Conservation (phyloP, 2,329 filamentous ascomycete genomes). For the Harringtonia lauricola region DNA sequence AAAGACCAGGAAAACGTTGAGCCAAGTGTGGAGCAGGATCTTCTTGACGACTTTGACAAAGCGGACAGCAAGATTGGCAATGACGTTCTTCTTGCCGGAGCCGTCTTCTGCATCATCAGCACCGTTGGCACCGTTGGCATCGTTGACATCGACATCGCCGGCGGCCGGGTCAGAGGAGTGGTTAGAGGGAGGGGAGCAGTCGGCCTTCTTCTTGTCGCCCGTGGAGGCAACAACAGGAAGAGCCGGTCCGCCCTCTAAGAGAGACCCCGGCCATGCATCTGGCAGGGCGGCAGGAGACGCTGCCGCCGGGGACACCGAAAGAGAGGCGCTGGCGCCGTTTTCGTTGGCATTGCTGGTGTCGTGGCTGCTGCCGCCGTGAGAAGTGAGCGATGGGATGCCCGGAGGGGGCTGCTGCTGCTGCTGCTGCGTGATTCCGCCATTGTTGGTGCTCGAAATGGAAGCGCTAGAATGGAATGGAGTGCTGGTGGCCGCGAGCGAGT, state of each 20-base stretch:
- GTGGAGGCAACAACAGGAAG: neutral
- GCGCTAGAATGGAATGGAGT: conserved; percentile 26
- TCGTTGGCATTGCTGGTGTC: neutral
- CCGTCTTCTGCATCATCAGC: conserved; percentile 9
- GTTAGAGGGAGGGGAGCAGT: neutral
- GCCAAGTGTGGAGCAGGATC: conserved; percentile 61
- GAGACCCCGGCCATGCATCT: conserved; percentile 43
- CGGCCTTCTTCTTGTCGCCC: neutral
- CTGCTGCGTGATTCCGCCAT: neutral
- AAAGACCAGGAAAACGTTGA: conserved; percentile 68
- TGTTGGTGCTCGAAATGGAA: conserved; percentile 12
- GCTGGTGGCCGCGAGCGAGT: conserved; percentile 8
- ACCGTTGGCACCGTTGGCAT: neutral
- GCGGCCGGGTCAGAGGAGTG: neutral
- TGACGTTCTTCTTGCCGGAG: conserved; percentile 17
- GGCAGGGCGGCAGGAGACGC: conserved; percentile 34
- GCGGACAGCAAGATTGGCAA: conserved; percentile 16
- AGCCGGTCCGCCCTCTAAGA: conserved; percentile 29
- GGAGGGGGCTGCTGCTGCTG: too few relatives aligned
- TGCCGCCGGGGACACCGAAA: conserved; percentile 6
- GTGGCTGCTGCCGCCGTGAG: neutral
- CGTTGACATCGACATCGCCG: neutral
- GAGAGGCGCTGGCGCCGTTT: conserved; percentile 3
- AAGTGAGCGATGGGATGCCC: too few relatives aligned
- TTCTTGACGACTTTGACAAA: conserved; percentile 42